Conservation (phyloP, 345 rosid genomes). For the Lenwebbia sp. region DNA sequence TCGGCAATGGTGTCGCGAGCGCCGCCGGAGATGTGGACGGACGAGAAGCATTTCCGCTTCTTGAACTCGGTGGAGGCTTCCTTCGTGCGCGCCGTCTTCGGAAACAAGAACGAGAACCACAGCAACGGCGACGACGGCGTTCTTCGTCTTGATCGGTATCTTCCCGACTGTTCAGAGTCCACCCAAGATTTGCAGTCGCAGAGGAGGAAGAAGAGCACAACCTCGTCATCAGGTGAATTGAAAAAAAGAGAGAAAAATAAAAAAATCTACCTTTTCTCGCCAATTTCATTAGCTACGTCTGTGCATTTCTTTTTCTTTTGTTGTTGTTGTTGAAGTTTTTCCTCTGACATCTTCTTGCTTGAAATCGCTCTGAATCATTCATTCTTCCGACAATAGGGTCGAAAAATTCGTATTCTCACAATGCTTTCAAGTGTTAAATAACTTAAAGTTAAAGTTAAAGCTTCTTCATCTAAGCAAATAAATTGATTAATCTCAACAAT, state of each 20-base stretch:
- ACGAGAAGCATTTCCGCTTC: conserved; percentile 38
- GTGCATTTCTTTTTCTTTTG: neutral
- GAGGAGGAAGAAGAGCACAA: neutral
- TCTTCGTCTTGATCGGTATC: conserved; percentile 32
- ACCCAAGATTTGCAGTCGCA: conserved; percentile 20
- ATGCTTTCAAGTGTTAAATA: neutral
- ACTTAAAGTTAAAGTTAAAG: neutral
- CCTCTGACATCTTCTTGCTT: neutral
- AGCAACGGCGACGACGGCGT: neutral
- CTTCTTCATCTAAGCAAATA: neutral
- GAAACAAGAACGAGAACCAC: neutral
- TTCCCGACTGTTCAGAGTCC: conserved; percentile 39
- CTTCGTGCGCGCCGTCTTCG: conserved; percentile 29
- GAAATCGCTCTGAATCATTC: neutral
- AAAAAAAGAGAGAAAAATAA: no score
- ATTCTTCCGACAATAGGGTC: neutral
- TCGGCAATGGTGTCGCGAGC: neutral
- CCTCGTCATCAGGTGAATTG: neutral
- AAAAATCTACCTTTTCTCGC: neutral
- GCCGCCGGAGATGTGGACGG: conserved; percentile 20
- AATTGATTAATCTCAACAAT: neutral
- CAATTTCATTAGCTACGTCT: neutral
- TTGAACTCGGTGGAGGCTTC: conserved; percentile 34
- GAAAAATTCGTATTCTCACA: neutral
- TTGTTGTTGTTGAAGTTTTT: no score